Percentiles rank a stretch among this genome's conserved stretches.
Conservation (phyloP, 73 alveolate genomes). For the Stentor roeselii region DNA sequence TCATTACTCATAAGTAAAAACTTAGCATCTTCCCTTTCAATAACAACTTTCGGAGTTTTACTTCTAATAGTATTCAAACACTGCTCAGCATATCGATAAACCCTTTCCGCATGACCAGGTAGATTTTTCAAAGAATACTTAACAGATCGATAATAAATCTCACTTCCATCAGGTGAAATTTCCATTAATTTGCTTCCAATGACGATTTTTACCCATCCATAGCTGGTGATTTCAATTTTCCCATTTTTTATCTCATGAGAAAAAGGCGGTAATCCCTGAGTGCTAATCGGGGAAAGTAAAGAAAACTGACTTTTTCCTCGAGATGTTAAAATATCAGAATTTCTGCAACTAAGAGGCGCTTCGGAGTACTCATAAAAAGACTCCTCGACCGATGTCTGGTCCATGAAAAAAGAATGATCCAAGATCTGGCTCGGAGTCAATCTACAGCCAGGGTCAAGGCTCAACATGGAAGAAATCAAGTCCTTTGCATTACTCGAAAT, state of each 20-base stretch:
- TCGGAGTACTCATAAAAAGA: background rate
- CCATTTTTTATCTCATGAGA: conserved; percentile 2
- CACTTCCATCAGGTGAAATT: conserved; percentile 29
- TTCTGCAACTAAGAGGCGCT: background rate
- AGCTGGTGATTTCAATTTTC: conserved; percentile 10
- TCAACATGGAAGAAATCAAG: conserved; percentile 40
- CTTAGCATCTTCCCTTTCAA: background rate
- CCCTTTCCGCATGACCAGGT: background rate
- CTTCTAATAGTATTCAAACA: background rate
- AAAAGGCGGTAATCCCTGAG: conserved; percentile 15
- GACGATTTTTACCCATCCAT: conserved; percentile 14
- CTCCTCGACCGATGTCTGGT: conserved; percentile 22
- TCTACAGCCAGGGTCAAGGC: conserved; percentile 52
- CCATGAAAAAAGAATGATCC: conserved; percentile 53
- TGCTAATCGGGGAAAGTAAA: background rate
- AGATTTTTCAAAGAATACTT: background rate
- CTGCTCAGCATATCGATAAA: conserved; percentile 13
- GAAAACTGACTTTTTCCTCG: background rate
- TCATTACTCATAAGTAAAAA: conserved; percentile 22
- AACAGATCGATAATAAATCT: background rate
- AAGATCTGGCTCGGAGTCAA: conserved; percentile 57
- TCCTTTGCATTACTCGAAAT: conserved; percentile 59
- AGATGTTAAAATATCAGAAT: background rate
- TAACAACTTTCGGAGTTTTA: conserved; percentile 22
- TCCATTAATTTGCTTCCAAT: background rate